Conservation (phyloP, 768 basidiomycete species). For the Russula sp. region DNA sequence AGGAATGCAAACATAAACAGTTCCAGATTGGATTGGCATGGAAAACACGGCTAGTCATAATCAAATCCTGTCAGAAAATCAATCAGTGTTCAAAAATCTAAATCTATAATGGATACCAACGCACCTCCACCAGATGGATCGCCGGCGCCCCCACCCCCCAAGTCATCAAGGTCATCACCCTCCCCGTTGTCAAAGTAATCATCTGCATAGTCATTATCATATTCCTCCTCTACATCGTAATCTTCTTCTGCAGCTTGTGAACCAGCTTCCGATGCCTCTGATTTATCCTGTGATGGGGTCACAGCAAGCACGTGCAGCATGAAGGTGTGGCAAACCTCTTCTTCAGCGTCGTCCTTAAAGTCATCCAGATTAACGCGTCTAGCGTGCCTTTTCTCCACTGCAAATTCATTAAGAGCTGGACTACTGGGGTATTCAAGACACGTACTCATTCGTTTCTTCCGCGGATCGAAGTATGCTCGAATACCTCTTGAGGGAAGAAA, state of each 20-base stretch:
- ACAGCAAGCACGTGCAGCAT: background rate
- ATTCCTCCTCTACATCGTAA: conserved; percentile 87
- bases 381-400: conserved; percentile 19
- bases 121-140: conserved; percentile 61
- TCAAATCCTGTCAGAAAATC: conserved; percentile 31
- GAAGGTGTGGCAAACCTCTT: conserved; percentile 10
- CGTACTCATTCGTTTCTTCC: conserved; percentile 56
- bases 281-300: conserved; percentile 53
- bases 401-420: conserved; percentile 7
- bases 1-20: conserved; percentile 17
- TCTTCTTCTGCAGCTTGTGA: conserved; percentile 67
- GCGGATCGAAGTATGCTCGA: conserved; percentile 81
- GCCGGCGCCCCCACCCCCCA: conserved; percentile 59
- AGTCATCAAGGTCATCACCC: conserved; percentile 73
- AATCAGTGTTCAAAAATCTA: conserved; percentile 3
- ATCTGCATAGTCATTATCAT: conserved; percentile 87
- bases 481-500: conserved; percentile 75
- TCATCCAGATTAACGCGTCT: conserved; percentile 29
- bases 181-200: conserved; percentile 93
- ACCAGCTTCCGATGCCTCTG: conserved; percentile 63
- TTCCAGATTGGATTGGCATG: conserved; percentile 14
- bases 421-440: background rate
- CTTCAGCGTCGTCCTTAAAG: conserved; percentile 25
- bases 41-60: conserved; percentile 28
- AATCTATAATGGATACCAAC: conserved; percentile 10